Conservation (phyloP, 257 asterid species). For the Solanum pennellii region DNA sequence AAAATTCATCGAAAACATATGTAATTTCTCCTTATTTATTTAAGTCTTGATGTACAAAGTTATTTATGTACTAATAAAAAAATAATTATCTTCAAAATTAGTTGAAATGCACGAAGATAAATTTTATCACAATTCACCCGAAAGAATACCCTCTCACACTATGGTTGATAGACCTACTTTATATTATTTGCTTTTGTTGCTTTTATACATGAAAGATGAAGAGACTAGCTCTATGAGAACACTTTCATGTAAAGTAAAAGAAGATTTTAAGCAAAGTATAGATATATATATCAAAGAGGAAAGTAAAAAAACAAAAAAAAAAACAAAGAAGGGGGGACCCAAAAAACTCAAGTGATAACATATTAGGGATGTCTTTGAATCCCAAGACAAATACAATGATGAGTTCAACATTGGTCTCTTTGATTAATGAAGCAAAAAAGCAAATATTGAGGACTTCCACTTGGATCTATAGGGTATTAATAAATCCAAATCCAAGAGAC, state of each 20-base stretch:
- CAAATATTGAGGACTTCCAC: neutral
- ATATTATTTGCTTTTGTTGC: conserved; percentile 3
- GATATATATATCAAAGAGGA: neutral
- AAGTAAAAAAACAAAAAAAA: neutral
- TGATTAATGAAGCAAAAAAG: conserved; percentile 1
- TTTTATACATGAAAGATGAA: neutral
- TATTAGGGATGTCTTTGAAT: conserved; percentile 16
- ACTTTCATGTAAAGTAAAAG: conserved; percentile 13
- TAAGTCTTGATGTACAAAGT: fast-evolving
- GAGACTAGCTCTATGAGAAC: neutral
- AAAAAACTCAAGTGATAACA: conserved; percentile 7
- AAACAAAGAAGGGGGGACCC: neutral
- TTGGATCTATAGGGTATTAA: neutral
- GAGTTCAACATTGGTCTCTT: conserved; percentile 20
- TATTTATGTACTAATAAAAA: fast-evolving
- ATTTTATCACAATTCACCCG: neutral
- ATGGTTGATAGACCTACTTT: neutral
- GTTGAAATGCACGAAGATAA: neutral
- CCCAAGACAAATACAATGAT: conserved; percentile 20
- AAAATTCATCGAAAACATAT: neutral
- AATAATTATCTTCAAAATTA: neutral
- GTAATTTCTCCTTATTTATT: neutral
- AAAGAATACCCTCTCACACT: neutral
- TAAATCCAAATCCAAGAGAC: conserved; percentile 18
- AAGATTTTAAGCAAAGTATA: neutral